Evolutionary conservation across 2,329 filamentous ascomycete species (phyloP).

Genomic region (Fusarium sp.): DNA sequence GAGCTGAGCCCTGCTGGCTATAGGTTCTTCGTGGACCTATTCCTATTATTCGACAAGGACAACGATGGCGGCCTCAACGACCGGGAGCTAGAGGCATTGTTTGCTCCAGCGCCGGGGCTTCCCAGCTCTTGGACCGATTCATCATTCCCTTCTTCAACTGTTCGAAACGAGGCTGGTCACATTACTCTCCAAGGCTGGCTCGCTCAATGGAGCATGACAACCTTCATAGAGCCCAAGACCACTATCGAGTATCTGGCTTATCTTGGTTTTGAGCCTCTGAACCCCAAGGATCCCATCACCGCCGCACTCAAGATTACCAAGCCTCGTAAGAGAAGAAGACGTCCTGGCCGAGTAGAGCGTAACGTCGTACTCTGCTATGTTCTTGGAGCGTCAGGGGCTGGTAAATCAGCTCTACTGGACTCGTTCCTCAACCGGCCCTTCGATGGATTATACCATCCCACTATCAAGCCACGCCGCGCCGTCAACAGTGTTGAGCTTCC

Average conservation of each 20-base stretch:
- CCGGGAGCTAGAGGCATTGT: slow-evolving; percentile 83
- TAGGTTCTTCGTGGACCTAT: slow-evolving; percentile 96
- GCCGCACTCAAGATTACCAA: slow-evolving; percentile 93
- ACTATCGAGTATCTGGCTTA: slow-evolving; percentile 97
- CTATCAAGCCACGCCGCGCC: slow-evolving; percentile 91
- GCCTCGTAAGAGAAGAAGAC: slow-evolving; percentile 83
- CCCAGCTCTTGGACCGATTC: slow-evolving; percentile 89
- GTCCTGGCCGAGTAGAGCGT: slow-evolving; percentile 86
- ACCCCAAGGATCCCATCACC: slow-evolving; percentile 79
- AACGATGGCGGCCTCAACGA: slow-evolving; percentile 95
- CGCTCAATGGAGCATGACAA: slow-evolving; percentile 99
- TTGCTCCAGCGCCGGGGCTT: slow-evolving; percentile 91
- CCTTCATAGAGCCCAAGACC: slow-evolving; percentile 93
- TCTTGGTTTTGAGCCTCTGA: slow-evolving; percentile 88
- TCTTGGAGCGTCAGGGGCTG: slow-evolving; percentile 83
- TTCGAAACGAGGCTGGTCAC: slow-evolving; percentile 93
- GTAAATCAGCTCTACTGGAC: slow-evolving; percentile 91
- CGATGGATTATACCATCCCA: slow-evolving; percentile 84
- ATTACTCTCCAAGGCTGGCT: slow-evolving; percentile 98
- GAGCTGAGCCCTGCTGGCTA: slow-evolving; percentile 95
- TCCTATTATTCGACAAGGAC: slow-evolving; percentile 94
- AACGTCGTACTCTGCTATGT: slow-evolving; percentile 97
- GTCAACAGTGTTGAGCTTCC: slow-evolving; percentile 97
- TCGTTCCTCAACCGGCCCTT: slow-evolving; percentile 92
- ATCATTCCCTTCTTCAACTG: slow-evolving; percentile 91